These are phyloP conservation scores for Brassica carinata DNA, from an alignment of 345 rosid genomes.

Conservation along the genomic window DNA sequence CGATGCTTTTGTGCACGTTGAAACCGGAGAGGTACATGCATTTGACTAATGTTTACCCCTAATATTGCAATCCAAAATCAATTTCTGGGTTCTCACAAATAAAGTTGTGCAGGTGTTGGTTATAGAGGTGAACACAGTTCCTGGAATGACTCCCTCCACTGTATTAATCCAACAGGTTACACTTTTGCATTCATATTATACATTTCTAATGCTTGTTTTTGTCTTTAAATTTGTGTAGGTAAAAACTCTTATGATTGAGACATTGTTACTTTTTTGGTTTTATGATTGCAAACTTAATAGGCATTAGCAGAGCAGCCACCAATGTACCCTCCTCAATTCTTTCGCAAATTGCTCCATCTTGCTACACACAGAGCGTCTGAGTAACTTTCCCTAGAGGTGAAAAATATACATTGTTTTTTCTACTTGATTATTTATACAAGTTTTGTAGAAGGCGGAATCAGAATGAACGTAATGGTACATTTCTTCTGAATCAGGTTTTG, in stretches of 20 bases:
- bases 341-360: conserved; percentile 79
- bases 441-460: neutral
- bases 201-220: neutral
- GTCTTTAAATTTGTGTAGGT: neutral
- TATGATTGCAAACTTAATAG: conserved; percentile 44
- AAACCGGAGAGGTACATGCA: conserved; percentile 76
- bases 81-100: conserved; percentile 11
- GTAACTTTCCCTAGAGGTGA: neutral
- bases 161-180: conserved; percentile 91
- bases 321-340: conserved; percentile 72
- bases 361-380: conserved; percentile 51
- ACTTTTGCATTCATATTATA: neutral
- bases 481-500: neutral
- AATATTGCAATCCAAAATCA: conserved; percentile 8
- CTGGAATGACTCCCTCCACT: conserved; percentile 97
- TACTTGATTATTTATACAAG: neutral
- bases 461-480: neutral
- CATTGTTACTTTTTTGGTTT: conserved; percentile 16
- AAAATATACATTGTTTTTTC: neutral
- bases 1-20: conserved; percentile 89
- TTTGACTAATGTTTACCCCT: neutral
- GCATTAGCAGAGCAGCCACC: conserved; percentile 89
- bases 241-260: neutral
- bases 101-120: conserved; percentile 58
- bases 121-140: conserved; percentile 92